phyloP scores from a whole-genome alignment of 2,329 filamentous ascomycete genomes.

The Diaporthe destruens region DNA sequence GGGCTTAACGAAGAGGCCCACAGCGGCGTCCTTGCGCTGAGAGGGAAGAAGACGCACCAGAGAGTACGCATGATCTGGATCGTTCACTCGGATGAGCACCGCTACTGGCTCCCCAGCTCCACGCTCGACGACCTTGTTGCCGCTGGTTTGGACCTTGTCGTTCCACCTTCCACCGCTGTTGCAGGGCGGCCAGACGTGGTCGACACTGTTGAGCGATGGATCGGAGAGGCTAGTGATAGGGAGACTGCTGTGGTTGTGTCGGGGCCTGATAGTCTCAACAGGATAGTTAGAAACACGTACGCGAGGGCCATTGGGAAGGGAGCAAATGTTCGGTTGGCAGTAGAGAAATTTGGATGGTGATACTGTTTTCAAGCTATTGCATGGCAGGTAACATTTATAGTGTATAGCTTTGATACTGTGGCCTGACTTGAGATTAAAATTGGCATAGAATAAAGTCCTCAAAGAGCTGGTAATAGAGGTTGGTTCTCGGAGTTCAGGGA shows the following conservation, averaged over 20 bases:
- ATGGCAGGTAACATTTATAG: neutral
- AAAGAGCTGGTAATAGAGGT: too few species aligned
- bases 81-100: conserved; percentile 64
- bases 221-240: conserved; percentile 44
- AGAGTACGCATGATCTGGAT: conserved; percentile 70
- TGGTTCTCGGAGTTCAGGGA: too few species aligned
- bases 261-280: conserved; percentile 72
- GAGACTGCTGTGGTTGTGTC: conserved; percentile 68
- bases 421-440: neutral
- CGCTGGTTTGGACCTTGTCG: conserved; percentile 63
- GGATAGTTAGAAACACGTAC: conserved; percentile 70
- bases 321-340: conserved; percentile 62
- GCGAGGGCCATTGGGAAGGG: conserved; percentile 62
- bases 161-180: conserved; percentile 67
- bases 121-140: conserved; percentile 62
- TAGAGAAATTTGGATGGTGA: conserved; percentile 79
- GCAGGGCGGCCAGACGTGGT: conserved; percentile 66
- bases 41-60: conserved; percentile 41
- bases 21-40: neutral
- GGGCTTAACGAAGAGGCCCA: neutral
- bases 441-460: neutral
- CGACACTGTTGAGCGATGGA: conserved; percentile 56
- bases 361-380: neutral
- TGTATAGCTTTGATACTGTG: neutral
- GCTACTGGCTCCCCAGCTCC: conserved; percentile 64